Evolutionary conservation across 1,284 basidiomycete species (phyloP).

Genomic region (Irpex sp.): DNA sequence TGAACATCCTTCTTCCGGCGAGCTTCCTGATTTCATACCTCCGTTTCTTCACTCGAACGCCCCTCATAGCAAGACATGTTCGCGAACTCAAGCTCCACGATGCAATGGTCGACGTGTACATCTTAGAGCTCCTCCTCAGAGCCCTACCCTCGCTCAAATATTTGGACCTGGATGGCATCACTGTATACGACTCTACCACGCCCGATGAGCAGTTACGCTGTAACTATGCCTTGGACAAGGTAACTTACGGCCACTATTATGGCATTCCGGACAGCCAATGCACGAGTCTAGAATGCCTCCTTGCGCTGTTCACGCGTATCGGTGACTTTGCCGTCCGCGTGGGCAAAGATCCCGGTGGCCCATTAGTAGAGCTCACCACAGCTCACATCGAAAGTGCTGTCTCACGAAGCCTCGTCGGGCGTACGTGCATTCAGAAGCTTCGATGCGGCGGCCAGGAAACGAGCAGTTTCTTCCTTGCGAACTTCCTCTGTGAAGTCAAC

Average conservation of each 20-base stretch:
- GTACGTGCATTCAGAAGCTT: neutral
- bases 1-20: neutral
- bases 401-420: no score
- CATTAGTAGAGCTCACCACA: no score
- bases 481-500: no score
- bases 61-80: neutral
- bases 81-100: neutral
- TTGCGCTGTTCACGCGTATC: no score
- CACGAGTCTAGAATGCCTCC: no score
- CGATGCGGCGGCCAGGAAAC: no score
- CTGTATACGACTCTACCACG: neutral
- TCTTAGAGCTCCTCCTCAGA: neutral
- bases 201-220: neutral
- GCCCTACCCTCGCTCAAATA: neutral
- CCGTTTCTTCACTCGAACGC: neutral
- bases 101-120: neutral
- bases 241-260: neutral
- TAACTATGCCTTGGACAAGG: slow-evolving; percentile 1
- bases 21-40: neutral
- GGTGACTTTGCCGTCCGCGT: no score
- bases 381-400: no score
- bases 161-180: neutral
- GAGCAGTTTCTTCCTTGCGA: no score
- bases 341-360: no score
- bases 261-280: no score